Evolutionary conservation across 257 asterid genomes (phyloP), one percentile per base, ranked within the genome.

Genomic region (Solanum gracilifrons): DNA sequence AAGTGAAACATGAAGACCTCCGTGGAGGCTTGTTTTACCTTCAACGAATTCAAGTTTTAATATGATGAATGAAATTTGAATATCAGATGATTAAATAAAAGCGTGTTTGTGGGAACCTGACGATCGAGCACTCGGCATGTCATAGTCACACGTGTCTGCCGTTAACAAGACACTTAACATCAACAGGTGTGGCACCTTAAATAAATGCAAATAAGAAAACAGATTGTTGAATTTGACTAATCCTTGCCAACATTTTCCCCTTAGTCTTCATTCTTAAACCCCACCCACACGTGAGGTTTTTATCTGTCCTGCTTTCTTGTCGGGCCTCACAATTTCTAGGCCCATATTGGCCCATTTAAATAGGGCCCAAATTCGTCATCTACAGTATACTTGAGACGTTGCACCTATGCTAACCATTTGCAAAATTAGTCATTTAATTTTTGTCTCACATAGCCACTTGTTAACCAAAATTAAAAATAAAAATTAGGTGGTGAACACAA

Each of bases 201-300:
- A 3, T 77, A 79, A 80, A 80, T 80, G 85, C 68, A 80, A 80
- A 60, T 60, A 46, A 36, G 72, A 86, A 58, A 72, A 82, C 88
- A 71, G 90, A 89, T 82, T 89, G 84, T 89, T 89, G 92, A 90
- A 88, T 90, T 84, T 88, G 92, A 89, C 91, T 89, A 82, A 85
- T 51, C 84, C 69, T 79, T 72, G 75, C 48, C 25, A 27, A 84
- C 76, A 85, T 51, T 84, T 62, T 64, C 73, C 77, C 58, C 39
- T 8, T 4, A 21, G 64, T n/a, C 71, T 82, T 60, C 66, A 51
- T 23, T 43, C 41, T 82, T n/a, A 39, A 87, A 75, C 92, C 92
- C 93, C 89, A 87, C 94, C 92, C 94, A 86, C 92, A 89, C 93
- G 91, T 90, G 92, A 90, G 92, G 88, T 10, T 43, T 84, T 69